Evolutionary conservation across 345 rosid genomes (phyloP).

Genomic region (Noccaea caerulescens): DNA sequence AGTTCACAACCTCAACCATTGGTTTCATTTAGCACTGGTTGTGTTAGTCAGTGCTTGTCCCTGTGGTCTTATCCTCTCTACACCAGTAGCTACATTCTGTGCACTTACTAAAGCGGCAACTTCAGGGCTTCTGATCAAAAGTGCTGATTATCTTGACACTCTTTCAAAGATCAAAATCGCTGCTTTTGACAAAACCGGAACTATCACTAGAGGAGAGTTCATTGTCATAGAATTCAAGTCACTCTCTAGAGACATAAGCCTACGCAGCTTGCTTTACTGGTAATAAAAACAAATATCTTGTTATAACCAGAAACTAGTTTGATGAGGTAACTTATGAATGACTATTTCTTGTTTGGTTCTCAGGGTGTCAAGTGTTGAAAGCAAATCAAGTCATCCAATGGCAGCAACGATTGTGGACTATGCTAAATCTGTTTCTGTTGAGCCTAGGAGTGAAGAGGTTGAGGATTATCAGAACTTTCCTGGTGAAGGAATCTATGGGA

Average conservation of each 20-base stretch:
- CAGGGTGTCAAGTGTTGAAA: slow-evolving; percentile 96
- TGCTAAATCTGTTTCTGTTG: slow-evolving; percentile 57
- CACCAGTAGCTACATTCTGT: slow-evolving; percentile 93
- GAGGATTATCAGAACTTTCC: slow-evolving; percentile 68
- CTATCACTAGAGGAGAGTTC: slow-evolving; percentile 91
- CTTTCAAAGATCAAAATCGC: slow-evolving; percentile 70
- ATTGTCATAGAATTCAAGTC: slow-evolving; percentile 61
- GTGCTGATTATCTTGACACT: slow-evolving; percentile 77
- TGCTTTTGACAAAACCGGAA: slow-evolving; percentile 94
- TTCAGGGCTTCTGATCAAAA: slow-evolving; percentile 83
- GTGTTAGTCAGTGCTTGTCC: slow-evolving; percentile 93
- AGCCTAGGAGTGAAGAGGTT: slow-evolving; percentile 72
- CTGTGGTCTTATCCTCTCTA: slow-evolving; percentile 89
- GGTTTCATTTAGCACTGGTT: slow-evolving; percentile 83
- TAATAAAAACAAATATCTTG: slow-evolving; percentile 34
- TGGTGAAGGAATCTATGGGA: slow-evolving; percentile 89
- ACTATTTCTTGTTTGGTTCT: slow-evolving; percentile 1
- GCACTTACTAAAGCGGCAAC: slow-evolving; percentile 87
- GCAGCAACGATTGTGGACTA: slow-evolving; percentile 72
- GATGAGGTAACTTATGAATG: slow-evolving; percentile 16
- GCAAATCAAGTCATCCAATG: slow-evolving; percentile 96
- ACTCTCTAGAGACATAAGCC: slow-evolving; percentile 52
- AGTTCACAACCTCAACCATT: slow-evolving; percentile 49
- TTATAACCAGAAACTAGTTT: neutral
- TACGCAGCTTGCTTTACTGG: slow-evolving; percentile 70